Base-by-base conservation (phyloP, 495 filamentous ascomycete genomes). In the Penicillium lividum region DNA sequence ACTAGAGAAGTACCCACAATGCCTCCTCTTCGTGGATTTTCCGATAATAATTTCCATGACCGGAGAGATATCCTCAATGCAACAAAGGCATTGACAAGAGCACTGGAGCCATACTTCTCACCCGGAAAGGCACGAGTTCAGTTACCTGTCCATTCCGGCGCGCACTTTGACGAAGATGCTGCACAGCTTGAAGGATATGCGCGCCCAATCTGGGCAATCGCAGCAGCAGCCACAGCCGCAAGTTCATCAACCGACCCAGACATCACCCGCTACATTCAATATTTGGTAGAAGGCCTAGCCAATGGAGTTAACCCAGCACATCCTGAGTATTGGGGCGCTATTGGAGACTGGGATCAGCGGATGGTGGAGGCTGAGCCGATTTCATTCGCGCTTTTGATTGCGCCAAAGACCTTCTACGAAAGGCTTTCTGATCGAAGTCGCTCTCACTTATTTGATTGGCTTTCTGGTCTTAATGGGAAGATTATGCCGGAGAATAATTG, bases 341-440 rank as follows among this genome's bases (percentile, higher is more conserved):
- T 63, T 4, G 57, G 46, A 8, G 57, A 67, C 27, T 51, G 38
- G 29, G 65, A 68, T 28, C 65, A 68, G 29, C 44, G 65, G 9
- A 68, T 68, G 65, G 65, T 68, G 3, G 65, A 68, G 42, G 60
- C 60, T 30, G 66, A 68, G 25, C 54, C 60, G 18, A 66, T 68
- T n/a, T 58, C 66, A 30, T 60, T 60, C 33, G 63, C 66, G 8
- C 55, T 68, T 0, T 34, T 68, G 11, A 49, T 54, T 7, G 53
- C 45, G 0, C 62, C 62, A 3, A 45, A 46, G 47, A 25, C 30
- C 0, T 63, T 68, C 42, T 51, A 59, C 15, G 54, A 55, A 5
- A 15, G 53, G 40, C 18, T 45, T 2, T 44, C 42, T 13, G 13
- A 15, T 13, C 15, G 7, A 16, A 8, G 7, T 18, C 42, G 42